A percentile compares a stretch with the other conserved stretches of the same genome.
Conservation (phyloP, 345 rosid genomes). For the Aethionema arabicum region DNA sequence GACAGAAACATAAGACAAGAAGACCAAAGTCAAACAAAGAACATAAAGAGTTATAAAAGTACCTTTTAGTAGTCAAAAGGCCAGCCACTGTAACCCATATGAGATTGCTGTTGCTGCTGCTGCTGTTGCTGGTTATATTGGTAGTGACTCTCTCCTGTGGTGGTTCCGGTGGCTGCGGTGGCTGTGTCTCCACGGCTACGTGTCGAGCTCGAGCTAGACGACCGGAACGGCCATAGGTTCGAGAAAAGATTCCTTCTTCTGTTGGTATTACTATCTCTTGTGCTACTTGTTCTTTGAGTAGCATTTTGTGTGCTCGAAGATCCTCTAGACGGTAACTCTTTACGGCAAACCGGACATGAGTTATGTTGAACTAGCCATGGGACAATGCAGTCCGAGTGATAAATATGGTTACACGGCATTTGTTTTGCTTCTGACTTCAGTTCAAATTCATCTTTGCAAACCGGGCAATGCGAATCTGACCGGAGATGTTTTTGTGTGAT, state of each 20-base stretch:
- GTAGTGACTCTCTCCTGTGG: slow-evolving; percentile 51
- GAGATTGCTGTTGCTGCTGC: slow-evolving; percentile 31
- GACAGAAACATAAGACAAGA: slow-evolving; percentile 17
- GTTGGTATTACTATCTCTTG: slow-evolving; percentile 49
- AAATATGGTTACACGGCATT: slow-evolving; percentile 78
- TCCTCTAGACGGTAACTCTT: slow-evolving; percentile 66
- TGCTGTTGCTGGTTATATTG: slow-evolving; percentile 22
- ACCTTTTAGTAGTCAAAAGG: slow-evolving; percentile 60
- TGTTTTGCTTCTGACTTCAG: slow-evolving; percentile 66
- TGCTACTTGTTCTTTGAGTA: slow-evolving; percentile 39
- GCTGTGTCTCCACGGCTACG: slow-evolving; percentile 47
- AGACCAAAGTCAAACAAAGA: slow-evolving; percentile 24
- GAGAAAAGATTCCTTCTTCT: slow-evolving; percentile 69
- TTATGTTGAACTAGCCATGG: slow-evolving; percentile 85
- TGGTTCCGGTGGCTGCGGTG: slow-evolving; percentile 42
- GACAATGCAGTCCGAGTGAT: slow-evolving; percentile 69
- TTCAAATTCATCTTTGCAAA: slow-evolving; percentile 71
- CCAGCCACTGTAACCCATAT: slow-evolving; percentile 78
- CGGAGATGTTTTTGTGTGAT: slow-evolving; percentile 71
- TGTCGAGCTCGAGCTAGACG: slow-evolving; percentile 36
- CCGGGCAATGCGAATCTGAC: slow-evolving; percentile 68
- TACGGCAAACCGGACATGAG: slow-evolving; percentile 84
- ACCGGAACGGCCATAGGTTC: slow-evolving; percentile 79
- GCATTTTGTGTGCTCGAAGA: slow-evolving; percentile 43
- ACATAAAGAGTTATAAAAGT: slow-evolving; percentile 12